Conservation (phyloP, 164 flowering plant species). For the Stephania yunnanensis region DNA sequence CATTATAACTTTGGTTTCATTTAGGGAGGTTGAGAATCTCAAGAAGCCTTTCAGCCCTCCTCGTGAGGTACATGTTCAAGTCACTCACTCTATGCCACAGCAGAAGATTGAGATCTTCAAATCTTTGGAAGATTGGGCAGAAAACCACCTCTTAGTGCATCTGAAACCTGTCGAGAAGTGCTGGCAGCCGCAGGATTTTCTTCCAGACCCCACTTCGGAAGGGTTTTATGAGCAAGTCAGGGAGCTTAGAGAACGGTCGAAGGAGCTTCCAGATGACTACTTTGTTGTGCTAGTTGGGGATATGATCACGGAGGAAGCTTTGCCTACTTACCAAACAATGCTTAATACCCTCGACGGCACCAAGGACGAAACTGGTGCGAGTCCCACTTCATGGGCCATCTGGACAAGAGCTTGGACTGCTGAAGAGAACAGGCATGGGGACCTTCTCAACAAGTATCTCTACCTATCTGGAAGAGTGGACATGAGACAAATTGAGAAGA, state of each 20-base stretch:
- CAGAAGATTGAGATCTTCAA: conserved; percentile 64
- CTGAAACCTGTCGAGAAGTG: conserved; percentile 66
- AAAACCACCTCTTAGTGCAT: conserved; percentile 42
- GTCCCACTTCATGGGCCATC: conserved; percentile 64
- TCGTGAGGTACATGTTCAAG: conserved; percentile 55
- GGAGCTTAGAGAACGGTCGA: conserved; percentile 56
- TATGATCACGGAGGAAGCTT: conserved; percentile 61
- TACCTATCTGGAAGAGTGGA: conserved; percentile 62
- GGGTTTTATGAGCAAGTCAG: conserved; percentile 52
- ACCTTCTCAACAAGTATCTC: conserved; percentile 62
- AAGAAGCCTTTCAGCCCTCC: conserved; percentile 59
- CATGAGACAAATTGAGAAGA: conserved; percentile 68
- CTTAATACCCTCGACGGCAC: conserved; percentile 66
- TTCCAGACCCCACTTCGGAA: conserved; percentile 62
- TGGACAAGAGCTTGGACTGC: conserved; percentile 84
- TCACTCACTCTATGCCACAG: conserved; percentile 69
- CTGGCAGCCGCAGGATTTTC: conserved; percentile 78
- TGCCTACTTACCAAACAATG: conserved; percentile 42
- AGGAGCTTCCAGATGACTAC: conserved; percentile 68
- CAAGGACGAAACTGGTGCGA: conserved; percentile 67
- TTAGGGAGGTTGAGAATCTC: conserved; percentile 40
- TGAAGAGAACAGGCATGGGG: conserved; percentile 58
- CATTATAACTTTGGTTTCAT: conserved; percentile 8
- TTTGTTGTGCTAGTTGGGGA: conserved; percentile 69
- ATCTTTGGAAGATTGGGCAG: conserved; percentile 64